Conservation (phyloP, 1,139 yeast species). For the Suhomyces terraborum region DNA sequence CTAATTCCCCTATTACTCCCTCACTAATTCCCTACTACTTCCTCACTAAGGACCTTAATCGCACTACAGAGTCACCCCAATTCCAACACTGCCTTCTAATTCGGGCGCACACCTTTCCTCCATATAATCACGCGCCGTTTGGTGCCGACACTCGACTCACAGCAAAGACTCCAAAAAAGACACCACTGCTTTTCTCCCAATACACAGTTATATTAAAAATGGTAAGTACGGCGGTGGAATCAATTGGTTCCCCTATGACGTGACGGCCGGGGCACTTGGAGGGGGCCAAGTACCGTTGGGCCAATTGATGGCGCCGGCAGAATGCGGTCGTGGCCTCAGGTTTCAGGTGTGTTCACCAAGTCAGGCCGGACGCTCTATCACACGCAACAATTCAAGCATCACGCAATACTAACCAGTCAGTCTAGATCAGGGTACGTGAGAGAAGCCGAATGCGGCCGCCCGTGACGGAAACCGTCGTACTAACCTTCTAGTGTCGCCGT, state of each 20-base stretch:
- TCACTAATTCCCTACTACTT: too few species aligned
- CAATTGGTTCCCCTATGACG: neutral
- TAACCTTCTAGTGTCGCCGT: conserved; percentile 77
- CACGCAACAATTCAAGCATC: too few species aligned
- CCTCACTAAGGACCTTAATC: too few species aligned
- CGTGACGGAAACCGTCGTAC: conserved; percentile 17
- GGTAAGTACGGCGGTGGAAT: conserved; percentile 8
- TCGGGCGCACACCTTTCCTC: conserved; percentile 1
- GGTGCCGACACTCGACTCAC: conserved; percentile 12
- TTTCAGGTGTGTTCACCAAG: too few species aligned
- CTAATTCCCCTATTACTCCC: too few species aligned
- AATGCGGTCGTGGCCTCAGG: too few species aligned
- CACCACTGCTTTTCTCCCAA: conserved; percentile 10
- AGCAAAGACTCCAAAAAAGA: conserved; percentile 15
- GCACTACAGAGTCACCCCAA: too few species aligned
- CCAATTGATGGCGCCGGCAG: conserved; percentile 4
- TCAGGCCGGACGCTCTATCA: too few species aligned
- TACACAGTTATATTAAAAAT: conserved; percentile 6
- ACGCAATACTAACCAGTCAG: conserved; percentile 33
- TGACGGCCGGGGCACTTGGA: neutral
- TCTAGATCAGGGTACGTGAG: conserved; percentile 68
- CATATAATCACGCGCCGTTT: conserved; percentile 9
- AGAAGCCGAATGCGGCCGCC: neutral
- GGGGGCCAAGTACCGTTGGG: neutral
- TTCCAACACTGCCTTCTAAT: too few species aligned